Evolutionary conservation across 768 basidiomycete species (phyloP).

Genomic region (Crepidotus variabilis): DNA sequence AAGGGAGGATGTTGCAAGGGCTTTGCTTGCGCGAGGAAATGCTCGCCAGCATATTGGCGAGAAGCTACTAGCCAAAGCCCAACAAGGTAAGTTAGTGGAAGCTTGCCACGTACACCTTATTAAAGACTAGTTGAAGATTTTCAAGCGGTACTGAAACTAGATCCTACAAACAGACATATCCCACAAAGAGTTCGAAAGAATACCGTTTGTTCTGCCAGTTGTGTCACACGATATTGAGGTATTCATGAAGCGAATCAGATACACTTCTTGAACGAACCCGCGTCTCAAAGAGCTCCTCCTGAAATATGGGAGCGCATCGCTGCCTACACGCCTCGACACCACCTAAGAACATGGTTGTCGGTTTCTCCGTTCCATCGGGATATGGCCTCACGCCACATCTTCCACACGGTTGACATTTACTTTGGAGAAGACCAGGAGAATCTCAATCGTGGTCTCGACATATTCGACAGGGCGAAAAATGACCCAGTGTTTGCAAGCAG

Average conservation of each 20-base stretch:
- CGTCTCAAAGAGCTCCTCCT: slow-evolving; percentile 55
- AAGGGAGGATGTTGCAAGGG: slow-evolving; percentile 45
- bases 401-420: slow-evolving; percentile 65
- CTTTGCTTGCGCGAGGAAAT: slow-evolving; percentile 55
- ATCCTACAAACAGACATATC: slow-evolving; percentile 54
- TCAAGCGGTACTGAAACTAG: slow-evolving; percentile 53
- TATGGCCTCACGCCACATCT: slow-evolving; percentile 61
- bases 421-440: slow-evolving; percentile 64
- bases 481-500: slow-evolving; percentile 58
- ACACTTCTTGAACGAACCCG: slow-evolving; percentile 49
- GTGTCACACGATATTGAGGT: neutral
- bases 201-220: slow-evolving; percentile 31
- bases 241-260: slow-evolving; percentile 32
- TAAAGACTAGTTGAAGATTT: slow-evolving; percentile 38
- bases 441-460: slow-evolving; percentile 57
- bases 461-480: slow-evolving; percentile 62
- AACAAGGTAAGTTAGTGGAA: slow-evolving; percentile 43
- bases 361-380: slow-evolving; percentile 61
- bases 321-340: slow-evolving; percentile 55
- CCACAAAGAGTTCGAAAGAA: slow-evolving; percentile 46
- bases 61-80: slow-evolving; percentile 49
- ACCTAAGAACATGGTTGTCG: slow-evolving; percentile 67
- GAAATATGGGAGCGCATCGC: slow-evolving; percentile 73
- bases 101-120: too few species aligned
- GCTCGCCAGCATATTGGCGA: slow-evolving; percentile 57